A percentile compares a stretch with the other conserved stretches of the same genome.
phyloP scores from a whole-genome alignment of 805 yeast genomes.

The Henningerozyma blattae region DNA sequence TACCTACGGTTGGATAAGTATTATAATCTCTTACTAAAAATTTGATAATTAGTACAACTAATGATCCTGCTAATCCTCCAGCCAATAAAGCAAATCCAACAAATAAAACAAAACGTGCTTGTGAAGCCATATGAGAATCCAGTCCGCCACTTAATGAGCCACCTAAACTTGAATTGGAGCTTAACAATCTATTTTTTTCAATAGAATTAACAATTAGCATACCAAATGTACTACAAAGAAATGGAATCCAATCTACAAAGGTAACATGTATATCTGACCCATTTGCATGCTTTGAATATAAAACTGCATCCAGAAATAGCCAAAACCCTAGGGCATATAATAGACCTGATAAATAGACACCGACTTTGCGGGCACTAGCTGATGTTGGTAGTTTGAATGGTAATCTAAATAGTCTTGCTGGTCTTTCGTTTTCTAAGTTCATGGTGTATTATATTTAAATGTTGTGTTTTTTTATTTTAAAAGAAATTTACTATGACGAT shows the following conservation, averaged over 20 bases:
- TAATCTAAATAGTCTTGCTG: slow-evolving; percentile 54
- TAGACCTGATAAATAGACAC: slow-evolving; percentile 69
- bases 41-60: slow-evolving; percentile 77
- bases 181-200: slow-evolving; percentile 31
- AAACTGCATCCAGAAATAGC: slow-evolving; percentile 79
- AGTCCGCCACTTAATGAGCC: slow-evolving; percentile 20
- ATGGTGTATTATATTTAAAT: too few relatives aligned
- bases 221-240: slow-evolving; percentile 77
- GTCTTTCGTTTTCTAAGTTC: too few relatives aligned
- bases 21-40: slow-evolving; percentile 65
- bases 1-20: slow-evolving; percentile 77
- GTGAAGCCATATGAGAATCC: slow-evolving; percentile 65
- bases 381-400: slow-evolving; percentile 60
- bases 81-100: slow-evolving; percentile 88
- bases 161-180: slow-evolving; percentile 26
- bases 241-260: slow-evolving; percentile 93
- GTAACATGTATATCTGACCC: slow-evolving; percentile 81
- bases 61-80: slow-evolving; percentile 86
- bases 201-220: slow-evolving; percentile 57
- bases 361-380: slow-evolving; percentile 53
- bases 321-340: slow-evolving; percentile 81
- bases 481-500: too few relatives aligned
- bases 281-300: slow-evolving; percentile 74
- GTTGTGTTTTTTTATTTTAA: too few relatives aligned
- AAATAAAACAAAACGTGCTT: slow-evolving; percentile 81